Evolutionary conservation across 1,284 basidiomycete genomes (phyloP), one percentile per base, ranked within the genome.

Genomic region (Exobasidium rhododendri): DNA sequence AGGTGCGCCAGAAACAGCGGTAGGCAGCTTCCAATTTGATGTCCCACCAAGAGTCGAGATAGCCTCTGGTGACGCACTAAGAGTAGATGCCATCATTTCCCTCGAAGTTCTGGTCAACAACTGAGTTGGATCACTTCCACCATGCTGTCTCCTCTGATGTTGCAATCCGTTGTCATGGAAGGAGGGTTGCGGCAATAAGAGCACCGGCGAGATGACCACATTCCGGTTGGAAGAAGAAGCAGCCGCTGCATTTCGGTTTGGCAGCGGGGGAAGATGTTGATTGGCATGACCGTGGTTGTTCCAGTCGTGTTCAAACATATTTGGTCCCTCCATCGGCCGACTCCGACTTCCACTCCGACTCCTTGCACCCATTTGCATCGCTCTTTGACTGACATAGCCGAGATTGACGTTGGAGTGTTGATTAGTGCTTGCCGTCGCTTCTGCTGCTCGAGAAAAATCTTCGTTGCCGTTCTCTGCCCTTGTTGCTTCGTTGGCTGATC

Each of bases 1-100:
- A 6, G 47, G 47, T 5, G 20, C 26, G 13, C 26, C 26, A 6
- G 47, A 50, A 20, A 28, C 13, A 14, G 47, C 13, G 3, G 47
- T 20, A 13, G 26, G n/a, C 24, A 13, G 13, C 26, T 26, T 28
- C 26, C n/a, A 50, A 20, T 20, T 13, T 24, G 24, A 17, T 3
- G 47, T 13, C 4, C 3, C 4, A 50, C 13, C 24, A 20, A 24
- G 24, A 5, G n/a, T n/a, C 4, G 47, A 4, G 28, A 14, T 50
- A 26, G 20, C 4, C 28, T 50, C 24, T 13, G 13, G 22, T 20
- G 14, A 20, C 14, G 47, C 13, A 26, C 26, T 28, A 4, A 26
- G 26, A 14, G 22, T 20, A 40, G 7, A 94, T 83, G 4, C 91
- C 80, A 50, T 84, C 77, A 20, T 85, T 82, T 0, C 65, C 67